phyloP scores from a whole-genome alignment of 2,329 filamentous ascomycete genomes.

The Teratosphaeria epicoccoides region DNA sequence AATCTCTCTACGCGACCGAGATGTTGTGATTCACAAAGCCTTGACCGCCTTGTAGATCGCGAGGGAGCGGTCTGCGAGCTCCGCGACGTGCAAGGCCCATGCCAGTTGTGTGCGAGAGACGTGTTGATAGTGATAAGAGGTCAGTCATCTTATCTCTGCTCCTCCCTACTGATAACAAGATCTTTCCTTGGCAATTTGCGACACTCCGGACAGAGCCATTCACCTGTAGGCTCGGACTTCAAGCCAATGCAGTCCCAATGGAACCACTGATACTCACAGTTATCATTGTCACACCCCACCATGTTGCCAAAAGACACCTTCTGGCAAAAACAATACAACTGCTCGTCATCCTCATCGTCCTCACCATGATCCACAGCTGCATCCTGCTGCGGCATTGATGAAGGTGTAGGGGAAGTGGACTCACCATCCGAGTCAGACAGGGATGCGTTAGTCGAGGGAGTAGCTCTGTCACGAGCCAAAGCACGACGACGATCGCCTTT shows the following conservation, averaged over 20 bases:
- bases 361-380: conserved; percentile 18
- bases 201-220: conserved; percentile 40
- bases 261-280: conserved; percentile 77
- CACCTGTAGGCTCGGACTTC: conserved; percentile 39
- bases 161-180: conserved; percentile 8
- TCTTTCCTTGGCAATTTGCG: conserved; percentile 20
- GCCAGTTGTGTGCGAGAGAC: too few species aligned
- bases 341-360: conserved; percentile 38
- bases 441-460: conserved; percentile 23
- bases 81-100: too few species aligned
- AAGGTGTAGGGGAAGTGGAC: conserved; percentile 23
- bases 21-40: too few species aligned
- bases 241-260: conserved; percentile 57
- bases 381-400: conserved; percentile 20
- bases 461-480: conserved; percentile 24
- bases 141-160: not conserved
- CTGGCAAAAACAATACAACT: conserved; percentile 70
- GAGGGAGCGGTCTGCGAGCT: too few species aligned
- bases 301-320: conserved; percentile 78
- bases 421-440: conserved; percentile 13
- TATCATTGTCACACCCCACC: conserved; percentile 78
- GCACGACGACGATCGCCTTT: conserved; percentile 23
- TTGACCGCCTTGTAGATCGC: too few species aligned
- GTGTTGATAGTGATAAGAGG: not conserved
- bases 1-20: too few species aligned